phyloP scores from a whole-genome alignment of 2,329 filamentous ascomycete species.

The Onygenales sp. region DNA sequence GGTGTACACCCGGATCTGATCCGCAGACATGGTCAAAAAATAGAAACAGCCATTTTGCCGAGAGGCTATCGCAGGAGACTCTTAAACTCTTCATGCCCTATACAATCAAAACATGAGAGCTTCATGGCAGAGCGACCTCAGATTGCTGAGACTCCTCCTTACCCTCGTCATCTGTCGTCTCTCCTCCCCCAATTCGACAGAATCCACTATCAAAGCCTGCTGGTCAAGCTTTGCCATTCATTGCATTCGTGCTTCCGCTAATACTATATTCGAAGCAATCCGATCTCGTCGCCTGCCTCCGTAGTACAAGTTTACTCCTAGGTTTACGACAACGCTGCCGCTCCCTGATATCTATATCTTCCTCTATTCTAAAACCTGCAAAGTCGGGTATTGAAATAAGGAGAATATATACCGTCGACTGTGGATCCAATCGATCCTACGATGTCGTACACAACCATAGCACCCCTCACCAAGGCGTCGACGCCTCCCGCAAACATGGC shows the following conservation, averaged over 20 bases:
- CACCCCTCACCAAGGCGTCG: constrained; percentile 10
- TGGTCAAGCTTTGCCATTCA: constrained; percentile 31
- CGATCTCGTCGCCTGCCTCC: constrained; percentile 1
- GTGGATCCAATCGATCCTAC: not conserved
- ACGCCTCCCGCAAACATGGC: constrained; percentile 7
- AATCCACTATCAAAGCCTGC: constrained; percentile 23
- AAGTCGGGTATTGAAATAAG: not conserved
- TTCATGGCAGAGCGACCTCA: constrained; percentile 2
- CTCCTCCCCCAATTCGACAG: constrained; percentile 6
- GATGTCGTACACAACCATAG: constrained; percentile 14
- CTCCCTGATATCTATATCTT: not conserved
- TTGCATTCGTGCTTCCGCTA: constrained; percentile 10
- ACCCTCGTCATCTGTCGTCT: constrained; percentile 17
- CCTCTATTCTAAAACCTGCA: not conserved
- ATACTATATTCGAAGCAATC: constrained; percentile 3
- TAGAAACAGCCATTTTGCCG: constrained; percentile 13
- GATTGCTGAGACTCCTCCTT: constrained; percentile 3
- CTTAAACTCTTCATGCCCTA: constrained; percentile 12
- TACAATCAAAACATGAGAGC: constrained; percentile 9
- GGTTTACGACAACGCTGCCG: not conserved
- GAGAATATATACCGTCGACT: not conserved
- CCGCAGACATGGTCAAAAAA: constrained; percentile 13
- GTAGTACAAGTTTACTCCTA: not conserved
- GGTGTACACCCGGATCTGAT: not conserved
- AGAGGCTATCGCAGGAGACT: constrained; percentile 6